Percentiles rank a stretch among this genome's conserved stretches.
These are phyloP conservation scores for Schwanniomyces pseudopolymorphus DNA, from an alignment of 805 yeast species.

Conservation along the genomic window DNA sequence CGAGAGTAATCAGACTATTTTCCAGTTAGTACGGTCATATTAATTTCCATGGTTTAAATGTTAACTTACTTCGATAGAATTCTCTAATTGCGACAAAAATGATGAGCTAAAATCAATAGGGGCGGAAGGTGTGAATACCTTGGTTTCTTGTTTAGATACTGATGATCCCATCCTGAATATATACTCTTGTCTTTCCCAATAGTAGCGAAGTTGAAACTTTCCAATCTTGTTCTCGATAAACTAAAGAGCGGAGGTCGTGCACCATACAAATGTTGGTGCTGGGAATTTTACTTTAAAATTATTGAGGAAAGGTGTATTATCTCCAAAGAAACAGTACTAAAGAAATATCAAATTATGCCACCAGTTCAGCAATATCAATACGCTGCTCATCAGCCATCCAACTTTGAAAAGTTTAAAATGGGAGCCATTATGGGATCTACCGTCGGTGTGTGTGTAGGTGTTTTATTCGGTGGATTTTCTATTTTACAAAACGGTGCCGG, in stretches of 20 bases:
- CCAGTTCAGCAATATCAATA: constrained; percentile 71
- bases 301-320: background rate
- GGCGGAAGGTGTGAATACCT: constrained; percentile 64
- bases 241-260: background rate
- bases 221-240: background rate
- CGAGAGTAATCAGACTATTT: constrained; percentile 62
- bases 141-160: constrained; percentile 62
- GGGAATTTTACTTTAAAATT: background rate
- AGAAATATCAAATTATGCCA: constrained; percentile 40
- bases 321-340: background rate
- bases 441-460: constrained; percentile 93
- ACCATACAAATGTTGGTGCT: no score
- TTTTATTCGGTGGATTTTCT: constrained; percentile 90
- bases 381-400: constrained; percentile 63
- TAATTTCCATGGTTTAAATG: background rate
- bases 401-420: constrained; percentile 97
- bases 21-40: constrained; percentile 4
- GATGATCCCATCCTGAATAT: constrained; percentile 51
- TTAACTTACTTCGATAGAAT: constrained; percentile 49
- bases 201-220: background rate
- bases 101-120: constrained; percentile 69
- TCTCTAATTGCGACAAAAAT: constrained; percentile 61
- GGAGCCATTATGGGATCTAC: constrained; percentile 95
- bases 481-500: constrained; percentile 95
- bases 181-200: background rate